These are phyloP conservation scores for Carex myosuroides DNA, from an alignment of 176 grass and related monocot species.

Conservation along the genomic window DNA sequence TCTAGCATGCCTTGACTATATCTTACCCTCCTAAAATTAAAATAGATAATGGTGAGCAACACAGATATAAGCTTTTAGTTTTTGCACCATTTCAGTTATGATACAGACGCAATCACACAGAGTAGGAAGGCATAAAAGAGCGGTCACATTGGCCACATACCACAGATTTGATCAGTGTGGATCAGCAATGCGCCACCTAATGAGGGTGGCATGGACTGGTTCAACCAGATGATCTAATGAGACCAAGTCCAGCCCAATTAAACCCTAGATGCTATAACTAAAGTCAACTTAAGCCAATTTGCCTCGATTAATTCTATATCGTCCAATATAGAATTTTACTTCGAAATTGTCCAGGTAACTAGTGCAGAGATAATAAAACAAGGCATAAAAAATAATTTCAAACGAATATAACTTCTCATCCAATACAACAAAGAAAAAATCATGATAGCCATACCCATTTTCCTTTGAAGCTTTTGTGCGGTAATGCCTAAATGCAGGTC, in stretches of 20 bases:
- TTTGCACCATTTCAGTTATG: not conserved
- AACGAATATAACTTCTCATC: not conserved
- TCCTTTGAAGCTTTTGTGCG: slow-evolving; percentile 40
- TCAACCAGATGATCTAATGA: not conserved
- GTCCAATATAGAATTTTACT: slow-evolving; percentile 8
- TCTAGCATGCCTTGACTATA: slow-evolving; percentile 77
- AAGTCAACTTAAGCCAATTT: not conserved
- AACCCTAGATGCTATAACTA: not conserved
- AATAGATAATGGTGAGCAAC: not conserved
- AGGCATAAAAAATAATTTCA: slow-evolving; percentile 9
- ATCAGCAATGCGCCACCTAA: not conserved
- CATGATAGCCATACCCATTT: slow-evolving; percentile 50
- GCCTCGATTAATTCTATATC: slow-evolving; percentile 1
- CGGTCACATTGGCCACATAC: not conserved
- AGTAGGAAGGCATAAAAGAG: slow-evolving; percentile 1
- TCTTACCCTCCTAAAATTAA: slow-evolving; percentile 44
- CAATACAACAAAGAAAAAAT: slow-evolving; percentile 3
- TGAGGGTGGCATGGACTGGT: not conserved
- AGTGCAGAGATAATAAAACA: not conserved
- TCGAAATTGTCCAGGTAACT: not conserved
- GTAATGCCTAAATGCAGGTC: slow-evolving; percentile 86
- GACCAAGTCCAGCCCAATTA: not conserved
- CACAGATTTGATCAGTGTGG: not conserved
- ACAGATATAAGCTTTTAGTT: not conserved
- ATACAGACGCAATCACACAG: not conserved